Base-by-base conservation (phyloP, 768 basidiomycete genomes). In the Daedaleopsis nitida region DNA sequence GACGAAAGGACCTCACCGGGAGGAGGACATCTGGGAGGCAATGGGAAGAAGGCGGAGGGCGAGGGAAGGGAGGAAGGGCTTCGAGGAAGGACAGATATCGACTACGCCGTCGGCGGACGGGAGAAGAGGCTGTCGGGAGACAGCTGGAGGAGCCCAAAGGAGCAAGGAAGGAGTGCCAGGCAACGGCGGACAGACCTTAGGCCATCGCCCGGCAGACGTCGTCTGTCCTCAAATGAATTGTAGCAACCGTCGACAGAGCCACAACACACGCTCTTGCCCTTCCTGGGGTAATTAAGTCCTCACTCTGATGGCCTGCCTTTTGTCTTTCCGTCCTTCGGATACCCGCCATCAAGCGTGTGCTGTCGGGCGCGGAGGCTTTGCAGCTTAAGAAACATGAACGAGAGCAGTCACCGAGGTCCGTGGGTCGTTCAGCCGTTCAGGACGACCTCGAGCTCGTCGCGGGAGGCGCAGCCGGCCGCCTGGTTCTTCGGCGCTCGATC, bases 261-360 rank as follows among this genome's bases (percentile, higher is more conserved):
- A 61, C 35, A 48, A 39, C 55, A 61, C 55, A 49, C 54, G 50
- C 21, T 43, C 44, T 45, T 44, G 43, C 59, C 53, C 55, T 34
- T 56, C 49, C 55, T 52, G 60, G 60, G 38, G 50, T 52, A 57
- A 61, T 61, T 61, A 61, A 61, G n/a, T 45, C 50, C 21, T 35
- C 17, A 17, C 3, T 2, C 10, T 34, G 7, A 23, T 14, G n/a
- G 21, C 49, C 53, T 55, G 27, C 34, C 48, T 39, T 10, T 45
- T 19, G 23, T 32, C 27, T 32, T 32, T 32, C 27, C 27, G 27
- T 32, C 27, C 3, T 32, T 7, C 27, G 27, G 4, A 32, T 32
- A 32, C 3, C 27, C 27, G 4, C 27, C 27, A 32, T 32, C 27
- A 7, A 32, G 27, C 27, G 27, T 32, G 27, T 3, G 7, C 27